Conservation (phyloP, 768 basidiomycete genomes). For the Collybia mongolica region DNA sequence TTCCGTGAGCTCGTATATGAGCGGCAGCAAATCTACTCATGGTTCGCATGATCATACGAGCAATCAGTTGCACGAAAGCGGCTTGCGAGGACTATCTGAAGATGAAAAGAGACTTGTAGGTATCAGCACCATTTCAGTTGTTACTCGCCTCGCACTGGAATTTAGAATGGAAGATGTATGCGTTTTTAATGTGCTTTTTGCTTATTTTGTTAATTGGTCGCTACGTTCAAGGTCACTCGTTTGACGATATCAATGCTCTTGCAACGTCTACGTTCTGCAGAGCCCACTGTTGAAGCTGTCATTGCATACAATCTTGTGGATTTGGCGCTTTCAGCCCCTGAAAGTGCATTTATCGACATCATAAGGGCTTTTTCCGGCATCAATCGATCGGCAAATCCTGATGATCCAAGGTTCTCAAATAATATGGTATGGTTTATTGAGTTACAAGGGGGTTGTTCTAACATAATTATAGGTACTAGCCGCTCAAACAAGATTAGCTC, state of each 20-base stretch:
- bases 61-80: constrained; percentile 58
- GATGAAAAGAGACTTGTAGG: constrained; percentile 84
- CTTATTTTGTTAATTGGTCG: background rate
- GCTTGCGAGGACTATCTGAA: constrained; percentile 68
- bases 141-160: constrained; percentile 84
- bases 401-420: constrained; percentile 85
- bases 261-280: constrained; percentile 81
- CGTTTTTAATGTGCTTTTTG: background rate
- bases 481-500: constrained; percentile 87
- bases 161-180: constrained; percentile 80
- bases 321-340: constrained; percentile 76
- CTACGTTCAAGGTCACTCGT: constrained; percentile 61
- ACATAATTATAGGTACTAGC: constrained; percentile 63
- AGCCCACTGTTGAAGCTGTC: constrained; percentile 86
- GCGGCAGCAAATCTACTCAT: constrained; percentile 38
- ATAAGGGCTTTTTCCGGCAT: constrained; percentile 82
- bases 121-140: constrained; percentile 90
- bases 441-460: background rate
- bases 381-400: constrained; percentile 83
- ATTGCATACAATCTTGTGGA: constrained; percentile 93
- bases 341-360: constrained; percentile 78
- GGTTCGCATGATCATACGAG: constrained; percentile 46
- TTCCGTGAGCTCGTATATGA: constrained; percentile 38
- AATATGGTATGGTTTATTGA: constrained; percentile 62
- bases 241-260: constrained; percentile 91